Evolutionary conservation across 2,329 filamentous ascomycete genomes (phyloP).

Genomic region (Aspergillus sp.): DNA sequence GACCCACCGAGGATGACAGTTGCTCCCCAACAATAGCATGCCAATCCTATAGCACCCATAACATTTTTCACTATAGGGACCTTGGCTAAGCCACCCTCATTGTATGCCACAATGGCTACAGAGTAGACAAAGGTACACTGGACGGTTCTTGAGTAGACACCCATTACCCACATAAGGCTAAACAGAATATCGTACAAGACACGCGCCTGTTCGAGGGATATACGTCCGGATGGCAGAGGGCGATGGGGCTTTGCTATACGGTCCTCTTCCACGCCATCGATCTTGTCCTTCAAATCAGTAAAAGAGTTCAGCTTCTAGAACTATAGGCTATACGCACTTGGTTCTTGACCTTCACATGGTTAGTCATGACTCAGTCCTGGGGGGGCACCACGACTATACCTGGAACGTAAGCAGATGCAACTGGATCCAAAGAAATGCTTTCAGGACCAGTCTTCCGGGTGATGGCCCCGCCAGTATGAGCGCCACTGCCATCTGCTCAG

Average conservation of each 20-base stretch:
- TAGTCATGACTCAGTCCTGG: not conserved
- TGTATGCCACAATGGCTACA: constrained; percentile 1
- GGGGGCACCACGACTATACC: not conserved
- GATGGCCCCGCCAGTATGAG: constrained; percentile 2
- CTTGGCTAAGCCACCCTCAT: not conserved
- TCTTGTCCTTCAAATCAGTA: not conserved
- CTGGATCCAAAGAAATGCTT: not conserved
- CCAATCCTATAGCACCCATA: constrained; percentile 1
- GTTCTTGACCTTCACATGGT: not conserved
- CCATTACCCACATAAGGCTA: not conserved
- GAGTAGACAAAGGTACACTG: not conserved
- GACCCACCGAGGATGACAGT: not conserved
- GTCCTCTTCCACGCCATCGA: constrained; percentile 4
- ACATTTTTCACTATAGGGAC: constrained; percentile 1
- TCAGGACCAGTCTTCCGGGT: not conserved
- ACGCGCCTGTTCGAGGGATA: not conserved
- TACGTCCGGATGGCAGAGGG: constrained; percentile 1
- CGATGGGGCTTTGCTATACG: constrained; percentile 1
- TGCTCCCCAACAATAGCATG: constrained; percentile 4
- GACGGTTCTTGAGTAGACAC: not conserved
- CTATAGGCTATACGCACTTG: not conserved
- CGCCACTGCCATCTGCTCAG: not conserved
- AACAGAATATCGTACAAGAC: not conserved
- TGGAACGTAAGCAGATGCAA: constrained; percentile 3
- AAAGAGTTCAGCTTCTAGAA: not conserved